Evolutionary conservation across 495 filamentous ascomycete genomes (phyloP), one percentile per base, ranked within the genome.

Genomic region (Melanomma pulvis-pyrius): DNA sequence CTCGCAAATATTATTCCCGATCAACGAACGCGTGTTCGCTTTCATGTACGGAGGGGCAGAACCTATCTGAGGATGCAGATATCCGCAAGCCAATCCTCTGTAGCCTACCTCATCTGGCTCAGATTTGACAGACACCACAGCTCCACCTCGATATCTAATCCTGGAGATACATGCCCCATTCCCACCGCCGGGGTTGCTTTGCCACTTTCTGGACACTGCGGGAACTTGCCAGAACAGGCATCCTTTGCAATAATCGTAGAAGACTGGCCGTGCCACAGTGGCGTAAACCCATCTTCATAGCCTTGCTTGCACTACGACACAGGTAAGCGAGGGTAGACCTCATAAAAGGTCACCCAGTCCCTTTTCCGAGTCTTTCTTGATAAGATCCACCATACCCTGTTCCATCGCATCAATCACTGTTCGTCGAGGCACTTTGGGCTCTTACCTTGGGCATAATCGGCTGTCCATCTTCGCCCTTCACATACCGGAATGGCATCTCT

Each of bases 401-500:
- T 26, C 1, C 0, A 56, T 41, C 34, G 44, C 12, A 50, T 50
- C 60, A 39, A 66, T 71, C 63, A 25, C 17, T 34, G 21, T 21
- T 46, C 15, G 30, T 19, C 54, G 19, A 41, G 26, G 59, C 26
- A 36, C 75, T 69, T 63, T 61, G 54, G 50, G 32, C 48, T 25
- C 85, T 75, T 79, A 94, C 93, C 79, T 88, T 81, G 30, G 94
- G 94, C 93, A 98, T 97, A 34, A 96, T 84, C 8, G 91, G 91
- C 69, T 88, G 80, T 24, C 89, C 92, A 61, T 91, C 80, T 7
- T 82, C 76, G 50, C 81, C 88, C 72, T 84, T 89, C 24, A 98
- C 92, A 74, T 98, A 98, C 56, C 93, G 90, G 77, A 98, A 98
- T 0, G 94, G 94, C 94, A 98, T 98, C 75, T 96, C 82, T 0